Evolutionary conservation across 2,329 filamentous ascomycete species (phyloP), one percentile per base, ranked within the genome.

Genomic region (Pyrenochaeta sp.): DNA sequence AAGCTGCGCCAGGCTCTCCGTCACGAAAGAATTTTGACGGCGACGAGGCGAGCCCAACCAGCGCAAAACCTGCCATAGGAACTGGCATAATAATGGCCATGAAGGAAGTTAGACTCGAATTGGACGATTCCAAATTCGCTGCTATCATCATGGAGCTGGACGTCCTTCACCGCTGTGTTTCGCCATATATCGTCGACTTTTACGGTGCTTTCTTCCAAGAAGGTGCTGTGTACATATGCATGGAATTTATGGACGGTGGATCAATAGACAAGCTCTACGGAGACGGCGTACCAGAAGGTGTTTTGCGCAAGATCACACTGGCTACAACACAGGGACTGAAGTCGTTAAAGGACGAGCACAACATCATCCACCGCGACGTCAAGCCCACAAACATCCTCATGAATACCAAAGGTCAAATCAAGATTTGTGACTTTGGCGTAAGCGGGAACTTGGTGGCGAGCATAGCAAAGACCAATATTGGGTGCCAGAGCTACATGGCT

Each of bases 171-270:
- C 90, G 95, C 66, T 99, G 95, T 71, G 83, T 95, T 2, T 97
- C 92, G 1, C 94, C 95, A 0, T 97, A 94, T 76, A 98, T 99
- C 64, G 95, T 99, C 75, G 94, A 99, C 72, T 99, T 99, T 69
- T 99, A 98, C 74, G 95, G 95, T 0, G 95, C 95, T 4, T 99
- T 99, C 75, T 99, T 97, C 82, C 95, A 99, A 72, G 95, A 99
- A 79, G 94, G 95, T 23, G 95, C 95, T 0, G 95, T 99, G 1
- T 99, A 99, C 77, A 98, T 99, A 75, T 99, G 95, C 78, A 97
- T 99, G 75, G 95, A 99, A 78, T 97, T 92, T 77, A 99, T 99
- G 95, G 93, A 99, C 72, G 95, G 95, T 41, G 95, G 95, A 7
- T 98, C 93, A 32, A 93, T 98, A 71, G 95, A 99, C 81, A 97